These are phyloP conservation scores for Herpetomonas tarakana DNA, from an alignment of 208 protist species.

Conservation along the genomic window DNA sequence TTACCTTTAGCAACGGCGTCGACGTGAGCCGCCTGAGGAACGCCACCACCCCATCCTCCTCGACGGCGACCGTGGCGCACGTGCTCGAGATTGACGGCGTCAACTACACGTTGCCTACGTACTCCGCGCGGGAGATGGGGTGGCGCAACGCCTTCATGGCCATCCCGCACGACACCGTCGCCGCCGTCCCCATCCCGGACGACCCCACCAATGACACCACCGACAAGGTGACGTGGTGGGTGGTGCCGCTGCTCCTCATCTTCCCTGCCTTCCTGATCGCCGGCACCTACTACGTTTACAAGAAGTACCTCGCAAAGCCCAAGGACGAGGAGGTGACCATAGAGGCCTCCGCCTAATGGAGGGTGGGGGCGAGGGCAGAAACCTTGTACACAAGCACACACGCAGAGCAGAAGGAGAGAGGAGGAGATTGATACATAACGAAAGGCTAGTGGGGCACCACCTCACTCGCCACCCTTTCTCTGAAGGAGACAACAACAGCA, in stretches of 20 bases:
- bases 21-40: slow-evolving; percentile 32
- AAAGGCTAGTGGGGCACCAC: too few species aligned
- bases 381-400: too few species aligned
- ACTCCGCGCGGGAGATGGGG: slow-evolving; percentile 21
- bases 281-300: slow-evolving; percentile 47
- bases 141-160: slow-evolving; percentile 42
- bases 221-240: slow-evolving; percentile 43
- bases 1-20: slow-evolving; percentile 51
- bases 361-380: too few species aligned
- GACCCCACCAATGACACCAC: slow-evolving; percentile 31
- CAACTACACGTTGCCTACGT: slow-evolving; percentile 9
- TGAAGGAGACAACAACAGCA: too few species aligned
- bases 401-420: too few species aligned
- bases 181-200: slow-evolving; percentile 22
- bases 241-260: slow-evolving; percentile 40
- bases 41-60: not conserved
- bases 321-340: slow-evolving; percentile 8
- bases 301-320: slow-evolving; percentile 26
- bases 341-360: not conserved
- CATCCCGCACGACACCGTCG: slow-evolving; percentile 38
- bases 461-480: too few species aligned
- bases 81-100: not conserved
- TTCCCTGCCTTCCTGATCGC: slow-evolving; percentile 26
- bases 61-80: not conserved
- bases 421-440: too few species aligned